A percentile compares a stretch with the other conserved stretches of the same genome.
phyloP scores from a whole-genome alignment of 2,329 filamentous ascomycete genomes.

The Phaeomoniella chlamydospora region DNA sequence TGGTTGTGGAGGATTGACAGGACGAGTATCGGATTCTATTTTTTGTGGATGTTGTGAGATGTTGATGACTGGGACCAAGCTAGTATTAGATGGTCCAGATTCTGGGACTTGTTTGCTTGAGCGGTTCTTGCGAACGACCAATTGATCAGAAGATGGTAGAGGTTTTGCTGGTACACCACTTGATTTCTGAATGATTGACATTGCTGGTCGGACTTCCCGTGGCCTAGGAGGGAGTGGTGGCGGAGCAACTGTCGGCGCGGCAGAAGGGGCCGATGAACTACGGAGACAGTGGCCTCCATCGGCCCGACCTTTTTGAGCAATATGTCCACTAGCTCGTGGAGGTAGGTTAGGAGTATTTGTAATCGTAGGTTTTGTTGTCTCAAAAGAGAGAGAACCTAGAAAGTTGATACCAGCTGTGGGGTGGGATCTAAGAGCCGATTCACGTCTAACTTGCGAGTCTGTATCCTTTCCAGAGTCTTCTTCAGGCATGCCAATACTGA shows the following conservation, averaged over 20 bases:
- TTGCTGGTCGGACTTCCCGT: not conserved
- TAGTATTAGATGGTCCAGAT: not conserved
- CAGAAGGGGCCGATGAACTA: not conserved
- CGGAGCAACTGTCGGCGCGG: not conserved
- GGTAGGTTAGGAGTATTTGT: not conserved
- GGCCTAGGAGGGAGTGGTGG: not conserved
- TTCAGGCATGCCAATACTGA: constrained; percentile 1
- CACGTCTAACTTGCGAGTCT: not conserved
- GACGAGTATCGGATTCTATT: not conserved
- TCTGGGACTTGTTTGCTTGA: not conserved
- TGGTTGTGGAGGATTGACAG: not conserved
- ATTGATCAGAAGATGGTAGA: not conserved
- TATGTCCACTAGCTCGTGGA: not conserved
- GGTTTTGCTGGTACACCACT: not conserved
- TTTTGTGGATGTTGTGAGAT: too few relatives aligned
- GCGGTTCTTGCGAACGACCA: not conserved
- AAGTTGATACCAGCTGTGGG: not conserved
- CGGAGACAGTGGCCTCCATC: not conserved
- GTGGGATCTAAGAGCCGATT: not conserved
- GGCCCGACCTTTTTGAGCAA: not conserved
- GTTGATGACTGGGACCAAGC: not conserved
- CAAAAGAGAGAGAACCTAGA: not conserved
- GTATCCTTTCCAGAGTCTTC: not conserved
- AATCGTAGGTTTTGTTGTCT: not conserved
- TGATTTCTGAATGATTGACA: not conserved